A percentile compares a stretch with the other conserved stretches of the same genome.
Conservation (phyloP, 805 yeast genomes). For the Blastobotrys terrestris region DNA sequence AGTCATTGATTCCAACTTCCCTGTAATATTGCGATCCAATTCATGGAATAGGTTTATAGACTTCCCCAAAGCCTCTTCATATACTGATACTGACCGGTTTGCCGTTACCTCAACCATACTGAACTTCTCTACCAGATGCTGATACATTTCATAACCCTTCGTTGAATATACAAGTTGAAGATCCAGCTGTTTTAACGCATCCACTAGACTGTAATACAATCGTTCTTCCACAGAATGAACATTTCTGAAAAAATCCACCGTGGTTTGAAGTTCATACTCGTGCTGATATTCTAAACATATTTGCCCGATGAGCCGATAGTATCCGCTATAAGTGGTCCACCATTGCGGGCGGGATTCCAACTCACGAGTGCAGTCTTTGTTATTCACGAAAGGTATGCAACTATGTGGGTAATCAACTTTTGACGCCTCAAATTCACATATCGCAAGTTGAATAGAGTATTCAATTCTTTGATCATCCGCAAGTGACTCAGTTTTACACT, state of each 20-base stretch:
- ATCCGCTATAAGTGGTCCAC: conserved; percentile 72
- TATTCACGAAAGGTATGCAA: conserved; percentile 3
- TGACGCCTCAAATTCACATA: conserved; percentile 30
- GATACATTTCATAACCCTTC: not conserved
- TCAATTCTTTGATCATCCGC: conserved; percentile 17
- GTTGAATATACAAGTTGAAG: not conserved
- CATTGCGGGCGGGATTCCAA: conserved; percentile 39
- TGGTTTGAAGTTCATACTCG: conserved; percentile 15
- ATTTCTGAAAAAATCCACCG: conserved; percentile 8
- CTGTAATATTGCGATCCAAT: not conserved
- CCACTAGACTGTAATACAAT: not conserved
- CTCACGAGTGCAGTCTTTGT: conserved; percentile 19
- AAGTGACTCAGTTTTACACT: conserved; percentile 16
- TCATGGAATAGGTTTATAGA: not conserved
- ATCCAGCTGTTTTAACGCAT: not conserved
- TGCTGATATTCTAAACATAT: conserved; percentile 18
- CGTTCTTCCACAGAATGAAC: conserved; percentile 12
- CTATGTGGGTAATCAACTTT: conserved; percentile 22
- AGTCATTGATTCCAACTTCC: not conserved
- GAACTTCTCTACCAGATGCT: not conserved
- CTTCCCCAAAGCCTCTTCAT: not conserved
- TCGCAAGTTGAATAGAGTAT: conserved; percentile 22
- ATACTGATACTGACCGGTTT: not conserved
- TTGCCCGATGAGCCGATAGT: conserved; percentile 39
- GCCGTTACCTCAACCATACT: not conserved